These are phyloP conservation scores for Solanum chaucha DNA, from an alignment of 257 asterid genomes.

Conservation along the genomic window DNA sequence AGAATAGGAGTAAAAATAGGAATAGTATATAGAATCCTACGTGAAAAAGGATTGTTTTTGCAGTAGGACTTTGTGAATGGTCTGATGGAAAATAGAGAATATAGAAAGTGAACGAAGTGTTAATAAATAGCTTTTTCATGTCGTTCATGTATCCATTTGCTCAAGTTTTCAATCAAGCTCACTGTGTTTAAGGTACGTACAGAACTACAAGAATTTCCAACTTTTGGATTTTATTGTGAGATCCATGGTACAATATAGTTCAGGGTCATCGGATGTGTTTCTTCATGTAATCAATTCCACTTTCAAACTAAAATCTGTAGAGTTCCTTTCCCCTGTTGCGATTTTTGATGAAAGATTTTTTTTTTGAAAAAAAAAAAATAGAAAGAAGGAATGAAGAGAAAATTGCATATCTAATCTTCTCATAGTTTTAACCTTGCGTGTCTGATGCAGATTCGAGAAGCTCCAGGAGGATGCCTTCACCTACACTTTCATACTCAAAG, in stretches of 20 bases:
- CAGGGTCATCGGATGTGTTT: neutral
- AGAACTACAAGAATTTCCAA: neutral
- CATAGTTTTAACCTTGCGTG: neutral
- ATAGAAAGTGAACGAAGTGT: neutral
- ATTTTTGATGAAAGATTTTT: neutral
- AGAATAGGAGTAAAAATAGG: neutral
- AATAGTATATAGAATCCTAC: neutral
- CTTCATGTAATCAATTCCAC: neutral
- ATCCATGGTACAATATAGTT: neutral
- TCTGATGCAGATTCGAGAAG: constrained; percentile 63
- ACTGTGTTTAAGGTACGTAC: neutral
- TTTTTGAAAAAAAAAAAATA: neutral
- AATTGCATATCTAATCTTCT: neutral
- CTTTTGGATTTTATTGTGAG: neutral
- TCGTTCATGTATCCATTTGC: neutral
- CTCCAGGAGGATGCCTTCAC: constrained; percentile 88
- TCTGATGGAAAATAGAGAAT: neutral
- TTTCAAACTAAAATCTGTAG: neutral
- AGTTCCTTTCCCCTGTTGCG: neutral
- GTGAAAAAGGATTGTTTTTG: neutral
- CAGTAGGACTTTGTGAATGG: neutral
- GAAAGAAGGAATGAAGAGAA: neutral
- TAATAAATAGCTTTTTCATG: neutral
- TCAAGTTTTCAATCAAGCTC: neutral
- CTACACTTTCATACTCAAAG: constrained; percentile 62